Evolutionary conservation across 441 rosid species (phyloP), one percentile per base, ranked within the genome.

Genomic region (Croton setiger): DNA sequence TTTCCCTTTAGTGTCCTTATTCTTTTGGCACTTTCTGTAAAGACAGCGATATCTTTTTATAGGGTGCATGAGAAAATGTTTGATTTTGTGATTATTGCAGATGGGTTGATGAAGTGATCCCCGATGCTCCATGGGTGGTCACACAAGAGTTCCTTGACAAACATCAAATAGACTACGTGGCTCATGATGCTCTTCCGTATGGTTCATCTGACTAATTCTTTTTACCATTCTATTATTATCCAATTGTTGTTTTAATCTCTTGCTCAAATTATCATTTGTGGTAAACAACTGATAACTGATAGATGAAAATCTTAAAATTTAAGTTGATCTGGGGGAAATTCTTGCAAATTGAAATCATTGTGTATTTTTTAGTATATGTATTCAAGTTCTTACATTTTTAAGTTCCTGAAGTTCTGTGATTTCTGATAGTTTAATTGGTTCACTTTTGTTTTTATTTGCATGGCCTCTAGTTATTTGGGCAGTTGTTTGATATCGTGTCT

Each of bases 131-230:
- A 37, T 90, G 98, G 98, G 97, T 92, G 68, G 66, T 90, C 55
- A 85, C 82, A 0, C n/a, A 70, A 41, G 98, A 87, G 74, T 92
- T 92, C 76, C 89, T 92, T 10, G 91, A 92, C 79, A 86, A 90
- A 60, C 96, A 92, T 75, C 55, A 78, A 31, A 90, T 92, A 5
- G 97, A 90, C 71, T 92, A 79, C 33, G 98, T 92, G 58, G 98
- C 98, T 41, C 98, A 92, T 7, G 98, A 90, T 43, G 79, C 97
- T 49, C 97, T 92, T 71, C 98, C 98, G 97, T 90, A 88, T 83
- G 89, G 68, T 60, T 54, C 4, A 18, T 18, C 67, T 41, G 20
- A 48, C 45, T 33, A 53, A 43, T 37, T 51, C 8, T 60, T n/a
- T 58, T 31, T 20, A 1, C 31, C 43, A 39, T 52, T 60, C 48